phyloP scores from a whole-genome alignment of 106 monocot species.

The Acorus calamus region DNA sequence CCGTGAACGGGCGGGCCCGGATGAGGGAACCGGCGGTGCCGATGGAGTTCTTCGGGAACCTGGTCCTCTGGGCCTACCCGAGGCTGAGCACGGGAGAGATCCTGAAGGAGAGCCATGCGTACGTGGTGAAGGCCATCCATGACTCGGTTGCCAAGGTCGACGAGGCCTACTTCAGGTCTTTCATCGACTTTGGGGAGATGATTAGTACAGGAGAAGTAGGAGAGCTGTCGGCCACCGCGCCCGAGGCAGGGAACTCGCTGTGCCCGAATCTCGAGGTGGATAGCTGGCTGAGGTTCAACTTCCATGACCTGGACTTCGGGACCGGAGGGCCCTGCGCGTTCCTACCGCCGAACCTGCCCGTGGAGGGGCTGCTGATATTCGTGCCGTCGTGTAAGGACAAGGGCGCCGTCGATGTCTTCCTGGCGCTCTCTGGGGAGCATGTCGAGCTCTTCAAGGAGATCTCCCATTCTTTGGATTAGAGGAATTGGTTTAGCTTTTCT shows the following conservation, averaged over 20 bases:
- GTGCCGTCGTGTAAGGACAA: background rate
- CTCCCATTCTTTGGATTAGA: too few species aligned
- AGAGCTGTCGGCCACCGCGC: background rate
- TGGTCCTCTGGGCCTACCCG: slow-evolving; percentile 8
- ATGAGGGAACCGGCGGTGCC: background rate
- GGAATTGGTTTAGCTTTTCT: too few species aligned
- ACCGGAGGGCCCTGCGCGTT: background rate
- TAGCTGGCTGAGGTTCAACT: slow-evolving; percentile 3
- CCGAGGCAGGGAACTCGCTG: background rate
- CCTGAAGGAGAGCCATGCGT: background rate
- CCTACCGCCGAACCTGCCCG: background rate
- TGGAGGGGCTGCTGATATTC: slow-evolving; percentile 5
- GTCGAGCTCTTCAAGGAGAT: background rate
- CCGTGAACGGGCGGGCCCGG: background rate
- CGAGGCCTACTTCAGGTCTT: slow-evolving; percentile 9
- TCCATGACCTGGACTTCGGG: slow-evolving; percentile 9
- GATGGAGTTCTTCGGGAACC: slow-evolving; percentile 1
- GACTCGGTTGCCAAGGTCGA: slow-evolving; percentile 1
- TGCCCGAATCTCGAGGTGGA: background rate
- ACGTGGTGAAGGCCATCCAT: slow-evolving; percentile 2
- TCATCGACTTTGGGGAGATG: slow-evolving; percentile 6
- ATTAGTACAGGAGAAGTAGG: background rate
- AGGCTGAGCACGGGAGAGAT: slow-evolving; percentile 3
- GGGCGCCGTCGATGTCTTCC: slow-evolving; percentile 2
- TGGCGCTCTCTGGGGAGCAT: background rate